Evolutionary conservation across 495 filamentous ascomycete species (phyloP), one percentile per base, ranked within the genome.

Genomic region (Penicillium arizonense): DNA sequence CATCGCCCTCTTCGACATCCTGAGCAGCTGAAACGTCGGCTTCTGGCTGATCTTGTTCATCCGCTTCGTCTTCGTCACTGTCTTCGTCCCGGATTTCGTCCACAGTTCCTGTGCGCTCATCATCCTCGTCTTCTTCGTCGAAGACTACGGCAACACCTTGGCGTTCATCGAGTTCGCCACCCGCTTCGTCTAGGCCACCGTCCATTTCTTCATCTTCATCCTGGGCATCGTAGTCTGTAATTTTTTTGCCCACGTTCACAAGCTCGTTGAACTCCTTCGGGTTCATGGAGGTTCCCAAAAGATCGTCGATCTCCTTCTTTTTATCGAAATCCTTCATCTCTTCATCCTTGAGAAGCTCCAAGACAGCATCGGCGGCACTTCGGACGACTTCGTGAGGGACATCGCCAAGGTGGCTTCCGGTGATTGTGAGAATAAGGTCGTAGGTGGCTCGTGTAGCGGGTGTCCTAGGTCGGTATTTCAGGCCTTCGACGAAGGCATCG

Each of bases 91-190:
- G 82, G 14, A 96, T 82, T 62, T 96, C 90, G 62, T 89, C 84
- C 5, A 88, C 77, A 61, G 87, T 79, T 37, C 82, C 81, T 49
- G 80, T 81, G 30, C 83, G 90, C 52, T 90, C 88, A 44, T 96
- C 93, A 30, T 91, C 89, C 46, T 96, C 91, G 42, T 97, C 93
- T 34, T 93, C 90, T 50, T 93, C 87, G 50, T 96, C 91, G 63
- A 99, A 99, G 42, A 96, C 91, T 47, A 99, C 94, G 21, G 94
- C 94, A 21, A 99, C 93, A 76, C 94, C 94, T 68, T 97, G 90
- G 41, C 88, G 83, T 54, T 97, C 94, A 61, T 96, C 95, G 36
- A 96, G 80, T 61, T 96, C 91, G 26, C 75, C 86, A 34, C 76
- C 87, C 5, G 78, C 84, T 47, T 81, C 79, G 10, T 80, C 85